phyloP scores from a whole-genome alignment of 2,329 filamentous ascomycete genomes.

The Thermomyces lanuginosus region DNA sequence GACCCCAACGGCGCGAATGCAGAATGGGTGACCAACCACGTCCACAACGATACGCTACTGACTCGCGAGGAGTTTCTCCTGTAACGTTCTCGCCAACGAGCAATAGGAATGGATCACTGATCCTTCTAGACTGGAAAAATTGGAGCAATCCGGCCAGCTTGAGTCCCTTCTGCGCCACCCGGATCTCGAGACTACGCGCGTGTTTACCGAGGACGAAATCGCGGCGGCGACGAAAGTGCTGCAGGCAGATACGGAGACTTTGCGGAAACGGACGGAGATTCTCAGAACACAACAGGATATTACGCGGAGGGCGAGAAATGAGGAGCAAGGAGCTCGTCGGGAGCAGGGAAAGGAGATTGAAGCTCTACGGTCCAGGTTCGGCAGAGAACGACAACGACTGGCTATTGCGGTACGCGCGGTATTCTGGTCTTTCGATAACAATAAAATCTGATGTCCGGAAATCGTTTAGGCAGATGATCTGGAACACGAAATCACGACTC shows the following conservation, averaged over 20 bases:
- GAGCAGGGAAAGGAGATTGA: slow-evolving; percentile 14
- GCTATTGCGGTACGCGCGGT: slow-evolving; percentile 15
- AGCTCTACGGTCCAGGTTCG: slow-evolving; percentile 20
- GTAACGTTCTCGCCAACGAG: slow-evolving; percentile 11
- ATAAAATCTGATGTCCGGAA: slow-evolving; percentile 7
- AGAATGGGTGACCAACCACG: slow-evolving; percentile 19
- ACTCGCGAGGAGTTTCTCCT: slow-evolving; percentile 24
- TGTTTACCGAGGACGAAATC: slow-evolving; percentile 25
- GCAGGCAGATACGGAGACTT: slow-evolving; percentile 20
- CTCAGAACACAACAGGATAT: slow-evolving; percentile 18
- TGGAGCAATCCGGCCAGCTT: slow-evolving; percentile 18
- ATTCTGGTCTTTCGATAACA: neutral
- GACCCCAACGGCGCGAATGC: no score
- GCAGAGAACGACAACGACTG: slow-evolving; percentile 18
- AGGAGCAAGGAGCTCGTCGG: slow-evolving; percentile 10
- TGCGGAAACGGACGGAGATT: slow-evolving; percentile 18
- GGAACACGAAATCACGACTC: slow-evolving; percentile 16
- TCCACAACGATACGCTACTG: slow-evolving; percentile 19
- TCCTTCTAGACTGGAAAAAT: slow-evolving; percentile 16
- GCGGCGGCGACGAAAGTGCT: slow-evolving; percentile 19
- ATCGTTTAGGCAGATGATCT: slow-evolving; percentile 20
- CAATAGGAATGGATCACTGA: neutral
- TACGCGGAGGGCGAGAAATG: slow-evolving; percentile 13
- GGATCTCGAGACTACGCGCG: slow-evolving; percentile 17
- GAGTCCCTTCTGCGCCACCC: slow-evolving; percentile 14